Evolutionary conservation across 192 early-diverging fungal species (phyloP).

Genomic region (Phlyctochytrium arcticum): DNA sequence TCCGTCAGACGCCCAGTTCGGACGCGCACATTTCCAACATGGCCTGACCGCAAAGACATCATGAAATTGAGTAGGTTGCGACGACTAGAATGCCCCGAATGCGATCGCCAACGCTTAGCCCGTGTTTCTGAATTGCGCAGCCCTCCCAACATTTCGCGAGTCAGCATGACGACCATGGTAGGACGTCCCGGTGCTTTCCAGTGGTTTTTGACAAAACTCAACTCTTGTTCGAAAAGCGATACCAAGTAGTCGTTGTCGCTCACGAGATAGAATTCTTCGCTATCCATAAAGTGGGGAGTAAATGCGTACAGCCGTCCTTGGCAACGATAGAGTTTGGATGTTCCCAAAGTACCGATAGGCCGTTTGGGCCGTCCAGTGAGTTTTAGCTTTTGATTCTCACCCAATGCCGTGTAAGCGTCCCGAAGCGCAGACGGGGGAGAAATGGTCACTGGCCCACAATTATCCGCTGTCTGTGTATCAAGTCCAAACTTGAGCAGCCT

Average conservation of each 20-base stretch:
- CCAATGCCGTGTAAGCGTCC: slow-evolving; percentile 71
- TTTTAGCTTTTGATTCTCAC: slow-evolving; percentile 73
- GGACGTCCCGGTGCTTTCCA: slow-evolving; percentile 72
- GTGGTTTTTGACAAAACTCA: slow-evolving; percentile 69
- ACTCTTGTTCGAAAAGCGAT: slow-evolving; percentile 68
- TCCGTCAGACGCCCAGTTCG: slow-evolving; percentile 72
- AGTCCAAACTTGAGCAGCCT: slow-evolving; percentile 69
- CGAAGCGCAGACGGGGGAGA: slow-evolving; percentile 67
- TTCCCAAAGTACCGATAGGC: slow-evolving; percentile 74
- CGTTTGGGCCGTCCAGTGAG: slow-evolving; percentile 71
- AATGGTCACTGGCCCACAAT: slow-evolving; percentile 67
- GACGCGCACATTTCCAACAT: slow-evolving; percentile 64
- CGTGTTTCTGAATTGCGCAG: slow-evolving; percentile 25
- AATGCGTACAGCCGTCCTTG: slow-evolving; percentile 80
- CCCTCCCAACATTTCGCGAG: slow-evolving; percentile 73
- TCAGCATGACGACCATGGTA: slow-evolving; percentile 72
- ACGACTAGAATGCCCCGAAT: slow-evolving; percentile 30
- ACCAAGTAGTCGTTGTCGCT: slow-evolving; percentile 82
- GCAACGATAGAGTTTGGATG: slow-evolving; percentile 75
- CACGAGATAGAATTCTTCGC: slow-evolving; percentile 81
- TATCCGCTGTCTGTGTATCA: slow-evolving; percentile 74
- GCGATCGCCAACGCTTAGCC: slow-evolving; percentile 33
- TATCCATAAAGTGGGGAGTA: slow-evolving; percentile 83
- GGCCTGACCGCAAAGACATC: slow-evolving; percentile 70
- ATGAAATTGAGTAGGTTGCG: slow-evolving; percentile 79